Evolutionary conservation across 352 stramenopile species (phyloP).

Genomic region (Globisporangium splendens): DNA sequence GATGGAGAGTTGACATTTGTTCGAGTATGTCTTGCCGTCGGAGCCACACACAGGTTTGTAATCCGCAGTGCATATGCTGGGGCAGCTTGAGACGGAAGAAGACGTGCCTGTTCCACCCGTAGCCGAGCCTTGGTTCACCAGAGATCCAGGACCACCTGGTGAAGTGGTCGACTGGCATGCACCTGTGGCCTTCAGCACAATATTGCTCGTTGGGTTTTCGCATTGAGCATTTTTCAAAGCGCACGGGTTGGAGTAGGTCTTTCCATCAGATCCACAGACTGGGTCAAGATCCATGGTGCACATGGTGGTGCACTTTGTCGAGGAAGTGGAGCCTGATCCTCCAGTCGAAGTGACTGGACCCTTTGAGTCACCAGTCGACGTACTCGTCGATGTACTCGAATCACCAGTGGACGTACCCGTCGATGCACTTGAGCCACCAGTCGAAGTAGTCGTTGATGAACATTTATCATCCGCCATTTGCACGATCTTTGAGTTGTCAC

Average conservation of each 20-base stretch:
- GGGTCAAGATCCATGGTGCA: not conserved
- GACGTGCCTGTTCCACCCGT: not conserved
- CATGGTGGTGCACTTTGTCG: not conserved
- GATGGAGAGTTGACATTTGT: conserved; percentile 4
- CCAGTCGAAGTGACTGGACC: not conserved
- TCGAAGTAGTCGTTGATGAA: not conserved
- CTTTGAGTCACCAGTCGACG: too few relatives aligned
- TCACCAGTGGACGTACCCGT: not conserved
- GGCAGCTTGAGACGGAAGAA: not conserved
- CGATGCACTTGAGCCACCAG: not conserved
- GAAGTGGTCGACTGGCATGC: not conserved
- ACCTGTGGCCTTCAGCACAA: not conserved
- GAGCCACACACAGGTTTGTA: conserved; percentile 23
- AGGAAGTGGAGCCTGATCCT: not conserved
- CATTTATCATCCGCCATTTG: not conserved
- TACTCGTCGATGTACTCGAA: too few relatives aligned
- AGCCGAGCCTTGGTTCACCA: too few relatives aligned
- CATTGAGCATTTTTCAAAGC: conserved; percentile 7
- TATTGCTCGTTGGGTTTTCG: not conserved
- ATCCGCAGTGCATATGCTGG: not conserved
- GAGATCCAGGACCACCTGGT: too few relatives aligned
- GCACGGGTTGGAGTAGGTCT: conserved; percentile 22
- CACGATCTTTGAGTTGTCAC: conserved; percentile 18
- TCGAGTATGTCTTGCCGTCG: conserved; percentile 31
- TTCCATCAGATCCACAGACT: conserved; percentile 31